Base-by-base conservation (phyloP, 805 yeast genomes). In the Saturnispora zaruensis region DNA sequence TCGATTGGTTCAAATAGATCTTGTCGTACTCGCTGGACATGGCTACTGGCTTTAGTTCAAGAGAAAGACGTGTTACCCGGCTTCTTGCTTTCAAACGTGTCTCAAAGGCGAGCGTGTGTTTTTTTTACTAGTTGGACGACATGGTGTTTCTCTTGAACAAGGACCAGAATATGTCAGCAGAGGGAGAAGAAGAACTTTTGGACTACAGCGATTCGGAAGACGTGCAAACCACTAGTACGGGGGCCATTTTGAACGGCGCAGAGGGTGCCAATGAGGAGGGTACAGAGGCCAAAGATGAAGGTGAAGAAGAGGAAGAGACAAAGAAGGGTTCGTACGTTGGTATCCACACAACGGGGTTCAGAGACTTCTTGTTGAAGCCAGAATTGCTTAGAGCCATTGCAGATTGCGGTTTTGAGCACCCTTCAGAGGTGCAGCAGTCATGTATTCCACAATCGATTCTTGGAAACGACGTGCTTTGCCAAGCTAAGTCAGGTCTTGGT, bases 401-500 rank as follows among this genome's bases (percentile, higher is more conserved):
- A 59, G 99, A 91, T 73, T 89, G 97, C 77, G 99, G 99, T 77
- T 91, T 91, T 68, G 99, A 91, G 76, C 99, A 91, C 75, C 99
- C 99, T 58, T 88, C 96, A 58, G 99, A 91, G 84, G 99, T 91
- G 59, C 99, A 91, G 75, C 99, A 91, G 75, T 91, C 88, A 60
- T 87, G 96, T 72, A 93, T 91, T 64, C 99, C 99, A 49, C 98
- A 93, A 74, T 87, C 97, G 51, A 88, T 91, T 65, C 84, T 91
- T 61, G 99, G 98, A 66, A 91, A 96, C 55, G 99, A 91, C 67
- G 98, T 91, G 52, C 74, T 91, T 59, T 93, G 99, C 75, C 99
- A 91, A 77, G 99, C 99, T 70, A 91, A 93, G 76, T 93, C 99
- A 44, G 99, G 99, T 85, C 78, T 93, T 60, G 99, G 99, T 82